These are phyloP conservation scores for Beta macrorhiza DNA, from an alignment of 179 eudicot genomes.

Conservation along the genomic window DNA sequence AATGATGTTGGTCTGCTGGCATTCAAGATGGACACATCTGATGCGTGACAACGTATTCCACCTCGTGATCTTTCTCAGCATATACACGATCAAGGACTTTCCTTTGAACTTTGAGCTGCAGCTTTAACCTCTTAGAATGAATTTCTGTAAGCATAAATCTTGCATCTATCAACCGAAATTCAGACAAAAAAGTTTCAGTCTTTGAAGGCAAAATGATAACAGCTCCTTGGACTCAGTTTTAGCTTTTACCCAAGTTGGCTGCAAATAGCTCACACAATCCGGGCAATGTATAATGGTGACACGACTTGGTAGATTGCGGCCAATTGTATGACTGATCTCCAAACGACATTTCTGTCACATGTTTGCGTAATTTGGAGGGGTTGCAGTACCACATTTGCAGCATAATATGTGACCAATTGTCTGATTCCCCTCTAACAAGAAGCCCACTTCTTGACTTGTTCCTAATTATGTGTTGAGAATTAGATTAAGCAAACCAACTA, in stretches of 20 bases:
- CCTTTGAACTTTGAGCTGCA: constrained; percentile 41
- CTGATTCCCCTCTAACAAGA: no score
- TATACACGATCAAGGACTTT: constrained; percentile 42
- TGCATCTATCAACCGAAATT: constrained; percentile 36
- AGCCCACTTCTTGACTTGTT: no score
- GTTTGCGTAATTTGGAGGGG: no score
- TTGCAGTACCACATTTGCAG: no score
- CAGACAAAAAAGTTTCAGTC: constrained; percentile 34
- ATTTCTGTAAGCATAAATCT: constrained; percentile 43
- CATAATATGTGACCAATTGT: no score
- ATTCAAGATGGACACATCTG: constrained; percentile 43
- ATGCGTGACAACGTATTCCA: constrained; percentile 44
- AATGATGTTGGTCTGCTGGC: constrained; percentile 45
- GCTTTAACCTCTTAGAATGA: constrained; percentile 41
- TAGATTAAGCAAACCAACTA: no score
- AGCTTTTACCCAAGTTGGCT: constrained; percentile 62
- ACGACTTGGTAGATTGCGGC: neutral
- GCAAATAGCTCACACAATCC: constrained; percentile 45
- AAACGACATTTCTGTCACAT: no score
- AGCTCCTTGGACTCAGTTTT: constrained; percentile 49
- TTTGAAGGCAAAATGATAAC: constrained; percentile 41
- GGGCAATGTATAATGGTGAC: constrained; percentile 47
- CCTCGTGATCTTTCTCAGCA: constrained; percentile 38
- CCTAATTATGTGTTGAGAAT: no score
- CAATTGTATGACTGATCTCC: constrained; percentile 12